Percentiles rank a stretch among this genome's conserved stretches.
phyloP scores from a whole-genome alignment of 2,329 filamentous ascomycete genomes.

The Diaporthe citrichinensis region DNA sequence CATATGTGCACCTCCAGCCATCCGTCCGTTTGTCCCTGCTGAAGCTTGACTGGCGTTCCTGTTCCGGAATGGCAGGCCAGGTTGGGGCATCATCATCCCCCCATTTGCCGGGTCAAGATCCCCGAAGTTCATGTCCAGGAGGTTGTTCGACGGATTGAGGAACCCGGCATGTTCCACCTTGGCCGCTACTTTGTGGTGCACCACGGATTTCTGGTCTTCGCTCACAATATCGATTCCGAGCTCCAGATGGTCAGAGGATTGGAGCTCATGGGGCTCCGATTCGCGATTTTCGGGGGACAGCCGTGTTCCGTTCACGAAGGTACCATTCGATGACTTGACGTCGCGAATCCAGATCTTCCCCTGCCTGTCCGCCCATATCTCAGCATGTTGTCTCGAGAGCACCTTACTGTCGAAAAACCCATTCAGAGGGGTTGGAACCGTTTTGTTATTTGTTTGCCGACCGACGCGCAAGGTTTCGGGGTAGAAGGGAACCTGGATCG shows the following conservation, averaged over 20 bases:
- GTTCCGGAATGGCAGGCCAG: slow-evolving; percentile 78
- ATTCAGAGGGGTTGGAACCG: slow-evolving; percentile 89
- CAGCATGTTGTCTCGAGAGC: slow-evolving; percentile 93
- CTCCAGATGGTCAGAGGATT: slow-evolving; percentile 92
- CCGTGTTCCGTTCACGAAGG: slow-evolving; percentile 94
- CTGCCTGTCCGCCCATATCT: slow-evolving; percentile 88
- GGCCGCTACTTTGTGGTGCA: slow-evolving; percentile 97
- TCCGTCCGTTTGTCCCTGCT: slow-evolving; percentile 72
- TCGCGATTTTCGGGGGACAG: slow-evolving; percentile 95
- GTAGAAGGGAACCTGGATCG: slow-evolving; percentile 91
- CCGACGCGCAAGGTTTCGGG: slow-evolving; percentile 97
- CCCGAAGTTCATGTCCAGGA: slow-evolving; percentile 91
- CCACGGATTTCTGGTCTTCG: slow-evolving; percentile 98
- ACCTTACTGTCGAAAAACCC: slow-evolving; percentile 99
- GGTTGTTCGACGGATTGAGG: slow-evolving; percentile 79
- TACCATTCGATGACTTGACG: slow-evolving; percentile 98
- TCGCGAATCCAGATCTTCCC: slow-evolving; percentile 97
- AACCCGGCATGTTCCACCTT: slow-evolving; percentile 97
- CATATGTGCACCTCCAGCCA: slow-evolving; percentile 64
- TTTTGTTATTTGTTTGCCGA: slow-evolving; percentile 97
- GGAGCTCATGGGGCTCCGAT: slow-evolving; percentile 93
- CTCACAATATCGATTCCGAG: slow-evolving; percentile 98
- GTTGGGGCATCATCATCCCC: slow-evolving; percentile 78
- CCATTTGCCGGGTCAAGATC: slow-evolving; percentile 88
- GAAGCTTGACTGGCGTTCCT: slow-evolving; percentile 78